These are phyloP conservation scores for Fragaria iinumae DNA, from an alignment of 306 rosid genomes.

Conservation along the genomic window DNA sequence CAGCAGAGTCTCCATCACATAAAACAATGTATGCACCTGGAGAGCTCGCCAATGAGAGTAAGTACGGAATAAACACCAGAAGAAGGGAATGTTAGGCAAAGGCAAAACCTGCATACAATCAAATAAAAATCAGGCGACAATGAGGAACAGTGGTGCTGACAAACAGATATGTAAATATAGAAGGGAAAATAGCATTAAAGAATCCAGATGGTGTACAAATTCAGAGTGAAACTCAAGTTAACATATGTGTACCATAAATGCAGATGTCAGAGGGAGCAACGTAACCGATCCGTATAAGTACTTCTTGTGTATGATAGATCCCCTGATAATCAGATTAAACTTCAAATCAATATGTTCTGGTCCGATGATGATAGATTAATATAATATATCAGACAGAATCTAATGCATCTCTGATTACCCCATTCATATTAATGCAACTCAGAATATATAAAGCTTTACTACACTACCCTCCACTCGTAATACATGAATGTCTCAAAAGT, in stretches of 20 bases:
- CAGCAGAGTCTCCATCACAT: slow-evolving; percentile 20
- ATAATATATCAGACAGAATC: not conserved
- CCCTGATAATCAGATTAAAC: slow-evolving; percentile 53
- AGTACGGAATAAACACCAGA: slow-evolving; percentile 79
- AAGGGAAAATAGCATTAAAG: slow-evolving; percentile 12
- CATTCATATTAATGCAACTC: slow-evolving; percentile 6
- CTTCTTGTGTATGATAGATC: slow-evolving; percentile 67
- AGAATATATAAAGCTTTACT: slow-evolving; percentile 1
- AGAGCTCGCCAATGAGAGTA: slow-evolving; percentile 95
- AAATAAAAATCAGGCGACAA: slow-evolving; percentile 28
- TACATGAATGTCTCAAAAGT: not conserved
- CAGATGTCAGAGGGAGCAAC: slow-evolving; percentile 73
- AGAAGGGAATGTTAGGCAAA: slow-evolving; percentile 84
- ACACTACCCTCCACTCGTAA: not conserved
- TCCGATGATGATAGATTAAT: not conserved
- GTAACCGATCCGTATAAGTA: slow-evolving; percentile 69
- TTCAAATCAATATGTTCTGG: slow-evolving; percentile 13
- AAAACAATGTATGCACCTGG: slow-evolving; percentile 45
- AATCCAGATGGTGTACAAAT: slow-evolving; percentile 2
- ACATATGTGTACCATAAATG: slow-evolving; percentile 68
- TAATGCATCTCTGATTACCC: not conserved
- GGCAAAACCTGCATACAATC: slow-evolving; percentile 68
- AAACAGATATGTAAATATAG: slow-evolving; percentile 9
- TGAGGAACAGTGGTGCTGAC: slow-evolving; percentile 10
- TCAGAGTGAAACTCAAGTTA: not conserved